Percentiles rank a stretch among this genome's conserved stretches.
phyloP scores from a whole-genome alignment of 1,284 basidiomycete genomes.

The Neolentinus lepideus region DNA sequence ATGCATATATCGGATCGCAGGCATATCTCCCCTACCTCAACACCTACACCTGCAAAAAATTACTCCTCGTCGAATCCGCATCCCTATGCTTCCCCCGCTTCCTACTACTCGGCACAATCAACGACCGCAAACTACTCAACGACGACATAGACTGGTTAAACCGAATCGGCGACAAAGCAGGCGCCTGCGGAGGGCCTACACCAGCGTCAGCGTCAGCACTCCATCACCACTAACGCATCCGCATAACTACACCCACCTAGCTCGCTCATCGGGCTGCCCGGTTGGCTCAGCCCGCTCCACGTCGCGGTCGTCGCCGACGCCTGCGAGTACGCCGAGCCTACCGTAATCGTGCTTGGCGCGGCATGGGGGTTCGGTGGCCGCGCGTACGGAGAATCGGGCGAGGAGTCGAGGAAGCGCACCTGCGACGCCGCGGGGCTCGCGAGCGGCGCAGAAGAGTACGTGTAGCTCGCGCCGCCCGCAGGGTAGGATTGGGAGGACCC shows the following conservation, averaged over 20 bases:
- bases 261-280: background rate
- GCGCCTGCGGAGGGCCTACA: too few relatives aligned
- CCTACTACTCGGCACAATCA: conserved; percentile 8
- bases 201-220: too few relatives aligned
- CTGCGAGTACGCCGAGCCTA: too few relatives aligned
- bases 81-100: conserved; percentile 13
- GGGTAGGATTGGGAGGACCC: background rate
- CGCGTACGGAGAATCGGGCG: background rate
- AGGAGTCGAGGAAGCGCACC: background rate
- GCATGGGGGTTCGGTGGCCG: background rate
- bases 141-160: conserved; percentile 13
- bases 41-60: conserved; percentile 17
- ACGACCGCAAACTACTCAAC: conserved; percentile 5
- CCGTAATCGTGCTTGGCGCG: too few relatives aligned
- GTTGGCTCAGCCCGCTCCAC: background rate
- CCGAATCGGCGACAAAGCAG: conserved; percentile 11
- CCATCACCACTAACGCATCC: too few relatives aligned
- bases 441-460: background rate
- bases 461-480: background rate
- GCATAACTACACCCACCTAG: too few relatives aligned
- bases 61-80: conserved; percentile 18
- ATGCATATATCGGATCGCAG: too few relatives aligned
- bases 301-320: background rate
- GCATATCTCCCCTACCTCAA: background rate
- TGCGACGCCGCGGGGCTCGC: background rate